Evolutionary conservation across 2,329 filamentous ascomycete species (phyloP), one percentile per base, ranked within the genome.

Genomic region (Epicoccum sorghinum): DNA sequence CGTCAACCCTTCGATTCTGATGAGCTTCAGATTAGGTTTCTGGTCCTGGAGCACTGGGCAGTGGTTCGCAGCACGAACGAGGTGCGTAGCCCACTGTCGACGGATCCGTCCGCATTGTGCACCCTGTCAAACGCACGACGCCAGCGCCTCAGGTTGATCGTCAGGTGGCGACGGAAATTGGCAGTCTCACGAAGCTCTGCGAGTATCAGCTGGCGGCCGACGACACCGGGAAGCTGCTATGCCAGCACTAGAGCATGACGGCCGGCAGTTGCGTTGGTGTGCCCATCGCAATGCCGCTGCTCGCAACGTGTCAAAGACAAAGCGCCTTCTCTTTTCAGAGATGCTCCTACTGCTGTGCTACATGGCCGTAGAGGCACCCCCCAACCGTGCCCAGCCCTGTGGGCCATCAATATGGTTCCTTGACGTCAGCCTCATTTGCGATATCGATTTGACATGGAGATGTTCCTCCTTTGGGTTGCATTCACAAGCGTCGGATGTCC

Each of bases 81-180:
- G 27, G 18, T 18, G 18, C 18, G 18, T 18, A 46, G 50, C 32
- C 51, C 43, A 43, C 47, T 25, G 32, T 55, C 59, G 51, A 55
- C 47, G 35, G 56, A 49, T 47, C 52, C 45, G 49, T 51, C 58
- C 46, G 45, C 44, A 37, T 47, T 52, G 56, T 56, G 50, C 55
- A 57, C 51, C 61, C 55, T 66, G 60, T 62, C 63, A 60, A 49
- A 57, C 53, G 52, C 56, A 60, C 25, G 32, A 49, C 55, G 44
- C 61, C 50, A 52, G 54, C 44, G 51, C 54, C 47, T 55, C 41
- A 55, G 46, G 33, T 51, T 22, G 35, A 43, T 55, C 42, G 42
- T 45, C 48, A 32, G 46, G 47, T 55, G 46, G 43, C 18, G 23
- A 55, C 52, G 44, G 57, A 25, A 23, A 13, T 35, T 51, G 48